Evolutionary conservation across 768 basidiomycete genomes (phyloP).

Genomic region (Calocera viscosa): DNA sequence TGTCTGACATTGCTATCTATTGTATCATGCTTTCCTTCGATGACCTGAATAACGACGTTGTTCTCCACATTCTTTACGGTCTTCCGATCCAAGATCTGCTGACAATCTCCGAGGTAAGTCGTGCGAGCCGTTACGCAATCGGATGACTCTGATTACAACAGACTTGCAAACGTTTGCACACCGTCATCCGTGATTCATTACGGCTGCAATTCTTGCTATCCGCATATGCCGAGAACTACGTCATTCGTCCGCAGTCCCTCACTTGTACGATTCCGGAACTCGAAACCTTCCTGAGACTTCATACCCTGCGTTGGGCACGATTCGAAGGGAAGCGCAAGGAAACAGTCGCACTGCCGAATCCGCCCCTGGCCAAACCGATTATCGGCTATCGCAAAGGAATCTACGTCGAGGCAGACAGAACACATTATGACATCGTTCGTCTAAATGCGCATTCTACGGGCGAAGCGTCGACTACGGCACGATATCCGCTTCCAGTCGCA

Average conservation of each 20-base stretch:
- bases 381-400: conserved; percentile 4
- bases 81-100: background rate
- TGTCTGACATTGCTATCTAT: background rate
- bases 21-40: background rate
- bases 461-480: background rate
- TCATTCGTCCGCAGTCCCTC: background rate
- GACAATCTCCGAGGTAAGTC: background rate
- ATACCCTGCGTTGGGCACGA: background rate
- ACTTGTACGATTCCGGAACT: background rate
- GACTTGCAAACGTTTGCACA: background rate
- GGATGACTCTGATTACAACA: background rate
- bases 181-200: background rate
- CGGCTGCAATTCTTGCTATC: background rate
- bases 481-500: background rate
- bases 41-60: conserved; percentile 1
- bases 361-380: background rate
- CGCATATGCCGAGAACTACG: background rate
- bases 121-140: background rate
- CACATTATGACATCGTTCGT: background rate
- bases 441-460: background rate
- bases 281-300: background rate
- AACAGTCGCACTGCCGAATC: background rate
- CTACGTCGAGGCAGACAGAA: background rate
- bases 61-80: background rate
- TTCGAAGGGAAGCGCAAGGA: conserved; percentile 1